Evolutionary conservation across 345 rosid genomes (phyloP).

Genomic region (Hibiscus tridactylites): DNA sequence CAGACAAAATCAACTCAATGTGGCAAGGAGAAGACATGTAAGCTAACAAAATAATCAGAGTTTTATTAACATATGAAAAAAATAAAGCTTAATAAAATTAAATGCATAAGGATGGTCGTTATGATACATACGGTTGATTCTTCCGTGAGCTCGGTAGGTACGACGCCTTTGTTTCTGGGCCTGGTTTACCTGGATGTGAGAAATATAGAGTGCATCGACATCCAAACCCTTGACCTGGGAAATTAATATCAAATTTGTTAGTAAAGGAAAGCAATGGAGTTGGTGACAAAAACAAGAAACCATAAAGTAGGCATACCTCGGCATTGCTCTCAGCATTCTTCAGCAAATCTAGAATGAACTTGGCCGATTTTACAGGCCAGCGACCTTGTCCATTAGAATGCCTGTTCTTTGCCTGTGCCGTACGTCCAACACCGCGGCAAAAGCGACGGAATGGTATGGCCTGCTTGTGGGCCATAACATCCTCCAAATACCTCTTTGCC

Average conservation of each 20-base stretch:
- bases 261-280: not conserved
- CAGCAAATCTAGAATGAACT: conserved; percentile 73
- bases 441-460: conserved; percentile 94
- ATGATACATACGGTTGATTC: conserved; percentile 69
- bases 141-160: conserved; percentile 92
- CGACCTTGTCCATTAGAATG: conserved; percentile 96
- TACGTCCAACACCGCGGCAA: conserved; percentile 93
- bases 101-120: not conserved
- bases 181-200: conserved; percentile 93
- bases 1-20: conserved; percentile 78
- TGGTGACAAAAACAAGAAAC: not conserved
- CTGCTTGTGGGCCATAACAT: conserved; percentile 92
- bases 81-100: not conserved
- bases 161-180: conserved; percentile 92
- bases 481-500: conserved; percentile 96
- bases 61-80: not conserved
- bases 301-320: conserved; percentile 33
- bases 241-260: not conserved
- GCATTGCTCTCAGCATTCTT: conserved; percentile 98
- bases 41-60: conserved; percentile 29
- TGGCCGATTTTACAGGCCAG: conserved; percentile 90
- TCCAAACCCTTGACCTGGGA: conserved; percentile 88
- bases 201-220: conserved; percentile 65
- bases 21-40: conserved; percentile 98
- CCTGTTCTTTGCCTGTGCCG: conserved; percentile 97